These are phyloP conservation scores for Phlebiopsis gigantea DNA, from an alignment of 768 basidiomycete genomes.

Conservation along the genomic window DNA sequence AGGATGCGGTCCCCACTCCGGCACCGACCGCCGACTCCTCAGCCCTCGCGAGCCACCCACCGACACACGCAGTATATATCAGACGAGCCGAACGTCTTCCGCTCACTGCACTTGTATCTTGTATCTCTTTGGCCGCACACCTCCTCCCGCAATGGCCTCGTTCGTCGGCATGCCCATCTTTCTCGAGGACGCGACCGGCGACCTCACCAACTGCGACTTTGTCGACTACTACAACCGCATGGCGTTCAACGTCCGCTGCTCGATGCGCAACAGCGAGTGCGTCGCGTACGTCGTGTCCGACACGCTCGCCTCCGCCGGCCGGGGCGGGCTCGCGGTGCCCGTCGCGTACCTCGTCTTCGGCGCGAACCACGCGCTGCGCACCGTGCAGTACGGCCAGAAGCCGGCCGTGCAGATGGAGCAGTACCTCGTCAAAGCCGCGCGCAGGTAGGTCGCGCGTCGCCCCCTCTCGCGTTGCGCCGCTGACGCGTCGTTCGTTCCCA, in stretches of 20 bases:
- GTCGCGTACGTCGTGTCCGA: slow-evolving; percentile 51
- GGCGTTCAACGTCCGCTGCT: slow-evolving; percentile 44
- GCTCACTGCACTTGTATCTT: background rate
- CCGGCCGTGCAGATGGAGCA: slow-evolving; percentile 41
- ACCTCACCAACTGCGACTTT: slow-evolving; percentile 49
- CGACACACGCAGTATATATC: too few species aligned
- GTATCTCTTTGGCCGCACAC: background rate
- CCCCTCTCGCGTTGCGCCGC: background rate
- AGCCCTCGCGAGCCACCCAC: too few species aligned
- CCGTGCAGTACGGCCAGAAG: slow-evolving; percentile 38
- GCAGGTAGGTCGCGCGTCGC: slow-evolving; percentile 34
- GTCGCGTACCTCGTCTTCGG: slow-evolving; percentile 49
- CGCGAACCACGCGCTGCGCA: slow-evolving; percentile 40
- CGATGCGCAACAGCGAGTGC: slow-evolving; percentile 32
- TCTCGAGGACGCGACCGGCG: slow-evolving; percentile 59
- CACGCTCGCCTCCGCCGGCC: slow-evolving; percentile 24
- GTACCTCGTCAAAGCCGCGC: slow-evolving; percentile 41
- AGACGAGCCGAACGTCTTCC: too few species aligned
- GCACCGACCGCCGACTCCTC: too few species aligned
- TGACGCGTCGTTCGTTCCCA: slow-evolving; percentile 17
- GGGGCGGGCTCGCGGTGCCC: slow-evolving; percentile 29
- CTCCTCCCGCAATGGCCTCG: background rate
- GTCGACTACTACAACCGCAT: slow-evolving; percentile 61
- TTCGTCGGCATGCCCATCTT: slow-evolving; percentile 48
- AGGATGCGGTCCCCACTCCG: too few species aligned